Conservation (phyloP, 257 asterid species). For the Nicotiana tomentosiformis region DNA sequence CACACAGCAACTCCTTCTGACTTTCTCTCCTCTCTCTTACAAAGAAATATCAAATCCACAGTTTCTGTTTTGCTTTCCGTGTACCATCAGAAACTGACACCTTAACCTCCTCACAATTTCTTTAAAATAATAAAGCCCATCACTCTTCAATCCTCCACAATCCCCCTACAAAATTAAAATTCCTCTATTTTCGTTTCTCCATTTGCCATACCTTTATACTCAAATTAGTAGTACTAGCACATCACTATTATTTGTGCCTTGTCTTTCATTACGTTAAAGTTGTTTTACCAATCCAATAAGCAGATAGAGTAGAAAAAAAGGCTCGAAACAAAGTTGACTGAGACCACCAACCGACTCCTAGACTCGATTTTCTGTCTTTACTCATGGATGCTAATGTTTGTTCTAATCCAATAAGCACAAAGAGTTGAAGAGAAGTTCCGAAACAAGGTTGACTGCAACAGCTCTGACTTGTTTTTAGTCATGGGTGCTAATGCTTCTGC, state of each 20-base stretch:
- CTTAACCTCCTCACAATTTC: constrained; percentile 8
- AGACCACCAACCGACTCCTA: background rate
- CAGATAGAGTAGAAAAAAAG: too few species aligned
- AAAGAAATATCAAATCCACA: background rate
- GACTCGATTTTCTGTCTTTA: background rate
- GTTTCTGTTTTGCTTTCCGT: background rate
- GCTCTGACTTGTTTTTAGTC: background rate
- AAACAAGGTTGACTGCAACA: too few species aligned
- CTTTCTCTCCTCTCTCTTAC: background rate
- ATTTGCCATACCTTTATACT: background rate
- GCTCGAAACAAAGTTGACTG: too few species aligned
- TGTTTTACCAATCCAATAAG: too few species aligned
- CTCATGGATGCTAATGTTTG: constrained; percentile 64
- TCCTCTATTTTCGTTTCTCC: background rate
- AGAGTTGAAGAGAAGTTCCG: too few species aligned
- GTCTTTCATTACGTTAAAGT: too few species aligned
- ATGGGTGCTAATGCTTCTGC: constrained; percentile 70
- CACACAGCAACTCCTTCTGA: background rate
- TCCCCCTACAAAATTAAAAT: background rate
- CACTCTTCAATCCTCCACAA: background rate
- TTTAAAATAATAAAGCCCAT: background rate
- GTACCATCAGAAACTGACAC: background rate
- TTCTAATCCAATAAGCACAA: background rate
- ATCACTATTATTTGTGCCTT: background rate
- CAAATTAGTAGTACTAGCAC: background rate